Evolutionary conservation across 2,329 filamentous ascomycete genomes (phyloP), one percentile per base, ranked within the genome.

Genomic region (Nothophaeocryptopus gaeumannii): DNA sequence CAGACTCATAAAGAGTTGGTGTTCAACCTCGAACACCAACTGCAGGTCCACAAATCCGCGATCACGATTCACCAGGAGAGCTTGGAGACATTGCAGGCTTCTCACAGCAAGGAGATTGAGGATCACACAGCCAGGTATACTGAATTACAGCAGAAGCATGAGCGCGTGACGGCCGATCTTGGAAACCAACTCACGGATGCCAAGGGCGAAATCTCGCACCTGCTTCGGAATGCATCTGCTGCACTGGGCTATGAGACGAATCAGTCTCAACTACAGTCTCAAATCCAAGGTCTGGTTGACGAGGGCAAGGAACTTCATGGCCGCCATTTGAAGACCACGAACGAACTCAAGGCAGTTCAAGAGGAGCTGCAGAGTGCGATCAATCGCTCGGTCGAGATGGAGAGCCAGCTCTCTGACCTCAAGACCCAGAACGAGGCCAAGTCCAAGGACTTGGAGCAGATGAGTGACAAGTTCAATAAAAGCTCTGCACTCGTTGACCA

Each of bases 401-500:
- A 76, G 59, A 63, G 60, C 39, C 70, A 74, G 51, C 63, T 76
- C 32, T 69, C 65, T 13, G 73, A 77, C 58, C 63, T 78, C 14
- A 75, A 74, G 61, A 53, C 62, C 14, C 67, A 74, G 56, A 76
- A 82, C 55, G 75, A 81, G 43, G 75, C 79, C 52, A 78, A 78
- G 46, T 68, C 81, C 35, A 76, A 76, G 54, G 80, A 82, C 59
- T 74, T 85, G 16, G 76, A 79, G 55, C 74, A 74, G 56, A 73
- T 83, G 48, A 75, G 72, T 15, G 73, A 76, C 12, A 81, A 82
- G 72, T 95, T 95, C 76, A 85, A 89, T 74, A 96, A 95, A 78
- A 95, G 93, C 70, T 87, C 88, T 36, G 84, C 89, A 15, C 77
- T 99, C 10, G 89, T 99, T 8, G 89, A 97, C 68, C 92, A 99